A percentile compares a stretch with the other conserved stretches of the same genome.
Evolutionary conservation across 1,284 basidiomycete species (phyloP).

Genomic region (Ustilago xerochloae): DNA sequence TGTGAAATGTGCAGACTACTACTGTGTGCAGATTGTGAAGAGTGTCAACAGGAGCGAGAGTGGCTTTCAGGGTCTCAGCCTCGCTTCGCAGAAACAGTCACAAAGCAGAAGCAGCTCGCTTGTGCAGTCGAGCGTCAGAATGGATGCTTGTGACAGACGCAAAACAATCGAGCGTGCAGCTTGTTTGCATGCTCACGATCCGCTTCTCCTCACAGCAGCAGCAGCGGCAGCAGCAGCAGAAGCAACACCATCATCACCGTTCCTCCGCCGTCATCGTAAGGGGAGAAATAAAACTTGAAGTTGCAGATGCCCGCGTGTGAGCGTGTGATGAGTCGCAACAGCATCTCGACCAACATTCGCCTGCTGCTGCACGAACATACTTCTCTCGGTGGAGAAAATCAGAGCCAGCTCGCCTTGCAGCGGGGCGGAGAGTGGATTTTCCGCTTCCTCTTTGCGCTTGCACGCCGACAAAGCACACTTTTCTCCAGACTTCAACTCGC

Average conservation of each 20-base stretch:
- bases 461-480: neutral
- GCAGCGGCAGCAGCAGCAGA: neutral
- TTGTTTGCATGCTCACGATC: neutral
- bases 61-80: constrained; percentile 4
- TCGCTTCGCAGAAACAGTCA: constrained; percentile 1
- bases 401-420: constrained; percentile 12
- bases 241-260: neutral
- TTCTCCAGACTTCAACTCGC: neutral
- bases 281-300: neutral
- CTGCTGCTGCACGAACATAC: constrained; percentile 16
- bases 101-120: neutral
- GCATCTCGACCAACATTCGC: neutral
- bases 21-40: too few species aligned
- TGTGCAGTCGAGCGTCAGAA: neutral
- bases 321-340: neutral
- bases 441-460: neutral
- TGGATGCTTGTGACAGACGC: constrained; percentile 12
- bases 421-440: constrained; percentile 24
- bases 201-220: neutral
- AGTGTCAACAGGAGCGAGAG: too few species aligned
- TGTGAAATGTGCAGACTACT: too few species aligned
- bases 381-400: constrained; percentile 5
- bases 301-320: neutral
- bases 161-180: neutral
- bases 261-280: neutral